Percentiles rank a stretch among this genome's conserved stretches.
Evolutionary conservation across 2,329 filamentous ascomycete species (phyloP).

Genomic region (Sarocladium kiliense): DNA sequence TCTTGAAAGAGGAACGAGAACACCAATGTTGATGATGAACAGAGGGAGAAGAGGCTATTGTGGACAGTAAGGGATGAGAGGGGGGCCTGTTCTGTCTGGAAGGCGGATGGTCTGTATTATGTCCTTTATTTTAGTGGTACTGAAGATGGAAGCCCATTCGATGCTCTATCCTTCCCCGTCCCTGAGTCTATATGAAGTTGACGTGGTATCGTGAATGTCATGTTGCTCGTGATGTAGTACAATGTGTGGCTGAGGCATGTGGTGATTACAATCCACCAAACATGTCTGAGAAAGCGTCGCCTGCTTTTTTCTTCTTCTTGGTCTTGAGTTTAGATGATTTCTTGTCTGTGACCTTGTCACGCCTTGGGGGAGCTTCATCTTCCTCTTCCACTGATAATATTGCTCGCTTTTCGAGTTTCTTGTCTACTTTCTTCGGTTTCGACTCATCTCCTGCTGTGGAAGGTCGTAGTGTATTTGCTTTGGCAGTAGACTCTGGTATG

Average conservation of each 20-base stretch:
- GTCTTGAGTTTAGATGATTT: conserved; percentile 26
- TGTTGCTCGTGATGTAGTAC: no score
- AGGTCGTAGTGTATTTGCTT: no score
- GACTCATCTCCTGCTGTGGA: no score
- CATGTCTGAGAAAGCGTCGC: conserved; percentile 67
- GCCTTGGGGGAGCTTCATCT: background rate
- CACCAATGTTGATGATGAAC: no score
- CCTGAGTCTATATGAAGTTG: no score
- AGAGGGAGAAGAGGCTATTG: background rate
- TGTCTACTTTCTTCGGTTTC: no score
- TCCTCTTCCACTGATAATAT: background rate
- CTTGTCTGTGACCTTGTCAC: conserved; percentile 6
- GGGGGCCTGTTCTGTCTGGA: no score
- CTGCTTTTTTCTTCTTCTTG: conserved; percentile 51
- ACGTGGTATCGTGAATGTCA: no score
- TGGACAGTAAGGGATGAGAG: no score
- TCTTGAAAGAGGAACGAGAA: no score
- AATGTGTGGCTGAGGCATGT: background rate
- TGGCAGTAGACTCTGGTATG: conserved; percentile 19
- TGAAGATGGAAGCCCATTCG: background rate
- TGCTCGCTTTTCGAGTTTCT: no score
- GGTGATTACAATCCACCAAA: conserved; percentile 50
- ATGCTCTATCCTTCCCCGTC: background rate
- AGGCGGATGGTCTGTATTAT: background rate
- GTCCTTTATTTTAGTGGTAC: background rate